A percentile compares a stretch with the other conserved stretches of the same genome.
phyloP scores from a whole-genome alignment of 768 basidiomycete genomes.

The Boletus reticuloceps region DNA sequence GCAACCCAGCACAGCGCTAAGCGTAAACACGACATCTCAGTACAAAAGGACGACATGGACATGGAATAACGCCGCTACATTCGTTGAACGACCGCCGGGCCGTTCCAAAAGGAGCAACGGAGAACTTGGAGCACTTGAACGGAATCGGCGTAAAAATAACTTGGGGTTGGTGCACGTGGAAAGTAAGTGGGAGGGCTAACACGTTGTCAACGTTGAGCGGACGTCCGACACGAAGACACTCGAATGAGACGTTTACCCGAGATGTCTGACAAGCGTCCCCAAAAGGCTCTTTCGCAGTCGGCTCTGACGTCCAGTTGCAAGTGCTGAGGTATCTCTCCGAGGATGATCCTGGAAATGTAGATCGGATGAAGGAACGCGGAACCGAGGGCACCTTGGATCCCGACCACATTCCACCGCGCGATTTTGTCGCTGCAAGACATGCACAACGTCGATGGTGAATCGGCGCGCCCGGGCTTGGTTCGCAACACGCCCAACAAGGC shows the following conservation, averaged over 20 bases:
- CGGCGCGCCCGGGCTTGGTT: slow-evolving; percentile 92
- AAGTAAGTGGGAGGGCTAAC: slow-evolving; percentile 48
- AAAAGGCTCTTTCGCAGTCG: slow-evolving; percentile 73
- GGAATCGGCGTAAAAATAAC: slow-evolving; percentile 57
- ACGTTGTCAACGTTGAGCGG: not conserved
- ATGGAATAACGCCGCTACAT: slow-evolving; percentile 42
- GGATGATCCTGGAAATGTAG: slow-evolving; percentile 61
- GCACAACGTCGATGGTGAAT: slow-evolving; percentile 76
- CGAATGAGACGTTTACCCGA: slow-evolving; percentile 33
- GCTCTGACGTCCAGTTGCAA: slow-evolving; percentile 40
- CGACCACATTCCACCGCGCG: slow-evolving; percentile 79
- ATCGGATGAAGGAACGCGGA: slow-evolving; percentile 55
- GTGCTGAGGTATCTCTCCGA: slow-evolving; percentile 63
- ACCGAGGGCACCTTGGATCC: slow-evolving; percentile 81
- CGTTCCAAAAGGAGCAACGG: slow-evolving; percentile 33
- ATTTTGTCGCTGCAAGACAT: slow-evolving; percentile 98
- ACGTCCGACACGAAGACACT: not conserved
- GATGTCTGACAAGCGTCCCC: slow-evolving; percentile 46
- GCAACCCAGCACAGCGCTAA: slow-evolving; percentile 73
- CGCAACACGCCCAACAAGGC: slow-evolving; percentile 71
- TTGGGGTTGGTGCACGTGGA: slow-evolving; percentile 45
- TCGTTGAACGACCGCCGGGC: slow-evolving; percentile 60
- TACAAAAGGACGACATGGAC: not conserved
- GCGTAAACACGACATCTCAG: not conserved
- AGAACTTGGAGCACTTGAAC: slow-evolving; percentile 55